A percentile compares a stretch with the other conserved stretches of the same genome.
phyloP scores from a whole-genome alignment of 2,329 filamentous ascomycete species.

The Fusarium anthophilum region DNA sequence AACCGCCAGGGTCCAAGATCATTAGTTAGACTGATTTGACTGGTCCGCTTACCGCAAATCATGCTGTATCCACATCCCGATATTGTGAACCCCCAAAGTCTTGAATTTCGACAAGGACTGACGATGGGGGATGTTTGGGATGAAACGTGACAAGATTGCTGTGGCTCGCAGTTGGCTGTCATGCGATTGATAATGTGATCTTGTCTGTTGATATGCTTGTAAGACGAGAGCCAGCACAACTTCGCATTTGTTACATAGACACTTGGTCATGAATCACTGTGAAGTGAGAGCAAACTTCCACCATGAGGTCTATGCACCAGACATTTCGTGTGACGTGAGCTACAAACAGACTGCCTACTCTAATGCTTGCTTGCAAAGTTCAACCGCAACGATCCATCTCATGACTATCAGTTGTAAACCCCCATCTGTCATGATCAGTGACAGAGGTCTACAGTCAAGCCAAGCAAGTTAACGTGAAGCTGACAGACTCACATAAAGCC shows the following conservation, averaged over 20 bases:
- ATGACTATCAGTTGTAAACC: background rate
- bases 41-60: constrained; percentile 11
- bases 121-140: background rate
- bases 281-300: background rate
- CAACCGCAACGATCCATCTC: accelerated
- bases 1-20: background rate
- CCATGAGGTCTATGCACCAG: background rate
- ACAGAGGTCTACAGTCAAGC: background rate
- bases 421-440: background rate
- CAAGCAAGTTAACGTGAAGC: background rate
- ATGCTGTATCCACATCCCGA: background rate
- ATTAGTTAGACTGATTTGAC: background rate
- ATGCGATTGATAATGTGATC: too few species aligned
- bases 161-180: background rate
- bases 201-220: background rate
- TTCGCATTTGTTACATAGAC: background rate
- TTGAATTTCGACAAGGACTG: background rate
- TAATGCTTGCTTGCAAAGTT: background rate
- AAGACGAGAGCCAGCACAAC: background rate
- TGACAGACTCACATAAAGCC: background rate
- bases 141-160: background rate
- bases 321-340: background rate
- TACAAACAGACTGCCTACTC: background rate
- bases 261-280: background rate
- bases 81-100: constrained; percentile 17